Evolutionary conservation across 768 basidiomycete genomes (phyloP).

Genomic region (Auricularia sp.): DNA sequence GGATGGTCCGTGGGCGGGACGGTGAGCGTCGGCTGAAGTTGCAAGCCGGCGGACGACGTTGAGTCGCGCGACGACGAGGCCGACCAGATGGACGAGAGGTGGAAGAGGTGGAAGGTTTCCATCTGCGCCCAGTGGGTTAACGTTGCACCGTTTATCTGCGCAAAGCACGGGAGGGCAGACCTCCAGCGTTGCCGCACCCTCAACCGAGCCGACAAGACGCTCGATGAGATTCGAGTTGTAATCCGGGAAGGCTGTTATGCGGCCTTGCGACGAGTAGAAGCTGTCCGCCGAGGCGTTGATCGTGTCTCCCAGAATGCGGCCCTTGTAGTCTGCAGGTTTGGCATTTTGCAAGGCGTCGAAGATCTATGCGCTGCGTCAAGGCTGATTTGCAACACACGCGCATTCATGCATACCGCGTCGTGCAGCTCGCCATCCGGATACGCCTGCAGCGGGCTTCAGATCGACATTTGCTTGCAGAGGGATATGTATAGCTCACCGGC

Average conservation of each 20-base stretch:
- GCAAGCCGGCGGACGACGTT: conserved; percentile 6
- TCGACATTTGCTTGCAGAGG: conserved; percentile 4
- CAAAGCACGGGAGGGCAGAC: conserved; percentile 24
- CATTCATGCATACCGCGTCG: conserved; percentile 31
- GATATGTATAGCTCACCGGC: conserved; percentile 34
- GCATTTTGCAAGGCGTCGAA: neutral
- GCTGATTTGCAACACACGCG: too few species aligned
- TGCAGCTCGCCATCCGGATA: conserved; percentile 49
- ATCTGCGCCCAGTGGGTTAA: conserved; percentile 37
- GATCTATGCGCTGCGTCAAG: neutral
- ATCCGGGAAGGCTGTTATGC: conserved; percentile 73
- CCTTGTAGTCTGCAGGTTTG: neutral
- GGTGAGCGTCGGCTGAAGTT: conserved; percentile 17
- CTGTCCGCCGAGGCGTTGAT: conserved; percentile 81
- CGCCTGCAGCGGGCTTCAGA: conserved; percentile 31
- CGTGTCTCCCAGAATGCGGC: conserved; percentile 21
- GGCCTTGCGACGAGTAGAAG: conserved; percentile 81
- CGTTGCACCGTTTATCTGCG: too few species aligned
- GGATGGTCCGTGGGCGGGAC: conserved; percentile 2
- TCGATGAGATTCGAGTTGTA: conserved; percentile 56
- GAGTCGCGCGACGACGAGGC: conserved; percentile 11
- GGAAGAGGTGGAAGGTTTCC: conserved; percentile 77
- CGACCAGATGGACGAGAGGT: conserved; percentile 65
- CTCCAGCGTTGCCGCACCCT: conserved; percentile 59
- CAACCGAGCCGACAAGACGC: conserved; percentile 37